These are phyloP conservation scores for Lactifluus echinatus DNA, from an alignment of 768 basidiomycete species.

Conservation along the genomic window DNA sequence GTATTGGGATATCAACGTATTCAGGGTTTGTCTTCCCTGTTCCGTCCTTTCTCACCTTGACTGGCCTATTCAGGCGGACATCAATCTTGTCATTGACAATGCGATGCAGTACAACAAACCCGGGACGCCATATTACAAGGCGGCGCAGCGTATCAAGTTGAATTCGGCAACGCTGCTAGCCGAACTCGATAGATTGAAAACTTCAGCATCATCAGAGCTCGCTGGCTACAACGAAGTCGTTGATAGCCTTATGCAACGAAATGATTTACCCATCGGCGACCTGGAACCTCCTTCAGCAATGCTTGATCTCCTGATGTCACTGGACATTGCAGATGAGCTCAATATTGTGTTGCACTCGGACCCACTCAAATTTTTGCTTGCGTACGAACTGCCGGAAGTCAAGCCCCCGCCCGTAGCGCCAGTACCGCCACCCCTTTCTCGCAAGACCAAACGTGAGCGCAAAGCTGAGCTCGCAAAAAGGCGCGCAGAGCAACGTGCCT, in stretches of 20 bases:
- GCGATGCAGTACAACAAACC: conserved; percentile 80
- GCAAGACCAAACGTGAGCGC: conserved; percentile 24
- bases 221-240: not conserved
- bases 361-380: conserved; percentile 60
- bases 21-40: conserved; percentile 41
- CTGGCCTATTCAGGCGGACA: conserved; percentile 51
- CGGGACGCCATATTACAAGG: conserved; percentile 60
- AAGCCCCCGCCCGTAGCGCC: conserved; percentile 57
- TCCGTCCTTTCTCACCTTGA: not conserved
- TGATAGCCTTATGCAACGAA: not conserved
- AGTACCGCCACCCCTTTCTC: conserved; percentile 30
- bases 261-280: conserved; percentile 42
- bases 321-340: conserved; percentile 45
- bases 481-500: conserved; percentile 3
- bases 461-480: conserved; percentile 13
- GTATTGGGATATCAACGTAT: conserved; percentile 69
- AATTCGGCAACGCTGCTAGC: conserved; percentile 35
- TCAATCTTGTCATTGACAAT: conserved; percentile 78
- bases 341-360: conserved; percentile 47
- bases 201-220: conserved; percentile 9
- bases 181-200: conserved; percentile 31
- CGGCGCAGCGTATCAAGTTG: conserved; percentile 55
- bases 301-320: conserved; percentile 47
- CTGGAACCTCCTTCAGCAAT: conserved; percentile 61
- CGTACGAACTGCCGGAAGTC: conserved; percentile 51